Evolutionary conservation across 345 rosid species (phyloP), one percentile per base, ranked within the genome.

Genomic region (Aethionema arabicum): DNA sequence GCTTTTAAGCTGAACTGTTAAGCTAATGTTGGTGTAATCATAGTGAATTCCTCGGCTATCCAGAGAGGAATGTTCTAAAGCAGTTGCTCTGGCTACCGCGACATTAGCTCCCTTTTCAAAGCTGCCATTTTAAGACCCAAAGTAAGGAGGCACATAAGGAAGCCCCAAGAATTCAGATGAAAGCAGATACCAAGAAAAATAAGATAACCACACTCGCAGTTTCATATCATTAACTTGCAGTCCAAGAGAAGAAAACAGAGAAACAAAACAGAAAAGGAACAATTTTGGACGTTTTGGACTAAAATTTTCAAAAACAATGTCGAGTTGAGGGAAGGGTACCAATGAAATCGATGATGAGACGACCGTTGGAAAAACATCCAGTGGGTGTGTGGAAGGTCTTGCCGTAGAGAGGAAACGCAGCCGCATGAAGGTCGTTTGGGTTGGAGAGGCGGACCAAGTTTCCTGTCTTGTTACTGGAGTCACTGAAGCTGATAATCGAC

Each of bases 401-500:
- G 2, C 79, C 82, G 11, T 78, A 65, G 6, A 77, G 82, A 3
- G 70, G 77, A 7, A 55, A 64, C 12, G 35, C 70, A 11, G 6
- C 55, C 6, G 48, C 52, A 32, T 57, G 56, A 7, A 33, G 58
- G 1, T 15, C 30, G 5, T 0, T 40, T 6, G 66, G 54, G 21
- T 4, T 39, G 35, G 59, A 35, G 31, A 68, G 13, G n/a, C 21
- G 11, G 11, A 59, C 30, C 8, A 43, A 35, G 76, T 72, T 75
- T 5, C 80, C 83, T 5, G 78, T 76, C 11, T 76, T 79, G 15
- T 77, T 60, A 21, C 69, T 31, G 3, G 82, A 79, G 53, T 79
- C 82, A 8, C 82, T 79, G 45, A 79, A 75, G 76, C 79, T 72
- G 68, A 79, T 47, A 59, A 79, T 58, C 15, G 82, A 66, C 2